Evolutionary conservation across 2,329 filamentous ascomycete genomes (phyloP).

Genomic region (Hypoxylon sp.): DNA sequence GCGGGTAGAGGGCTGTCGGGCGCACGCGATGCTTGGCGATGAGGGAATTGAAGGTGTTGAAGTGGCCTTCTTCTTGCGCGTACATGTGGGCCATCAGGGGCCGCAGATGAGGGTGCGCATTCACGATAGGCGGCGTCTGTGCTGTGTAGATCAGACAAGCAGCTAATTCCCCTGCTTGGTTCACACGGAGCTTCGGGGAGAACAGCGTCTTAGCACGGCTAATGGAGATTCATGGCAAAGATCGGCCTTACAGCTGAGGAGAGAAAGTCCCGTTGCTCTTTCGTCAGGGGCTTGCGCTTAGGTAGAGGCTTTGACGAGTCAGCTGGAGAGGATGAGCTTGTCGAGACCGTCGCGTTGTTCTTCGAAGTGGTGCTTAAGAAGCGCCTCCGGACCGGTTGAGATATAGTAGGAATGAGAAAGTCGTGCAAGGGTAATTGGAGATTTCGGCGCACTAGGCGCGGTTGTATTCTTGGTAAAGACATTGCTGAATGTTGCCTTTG

Average conservation of each 20-base stretch:
- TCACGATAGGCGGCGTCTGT: constrained; percentile 84
- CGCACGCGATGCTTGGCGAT: constrained; percentile 89
- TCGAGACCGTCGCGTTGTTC: constrained; percentile 42
- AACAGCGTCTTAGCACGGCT: constrained; percentile 16
- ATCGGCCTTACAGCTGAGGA: constrained; percentile 72
- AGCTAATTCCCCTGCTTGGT: constrained; percentile 97
- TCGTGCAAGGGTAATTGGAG: constrained; percentile 51
- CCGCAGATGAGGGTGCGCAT: constrained; percentile 86
- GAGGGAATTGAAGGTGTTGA: constrained; percentile 85
- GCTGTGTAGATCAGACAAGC: constrained; percentile 93
- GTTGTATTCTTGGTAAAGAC: constrained; percentile 41
- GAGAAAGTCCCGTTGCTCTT: constrained; percentile 79
- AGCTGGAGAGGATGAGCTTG: constrained; percentile 46
- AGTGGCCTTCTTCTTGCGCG: constrained; percentile 91
- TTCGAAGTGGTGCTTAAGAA: constrained; percentile 44
- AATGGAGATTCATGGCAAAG: constrained; percentile 1
- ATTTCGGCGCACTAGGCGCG: constrained; percentile 43
- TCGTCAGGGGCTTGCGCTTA: constrained; percentile 71
- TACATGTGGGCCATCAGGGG: constrained; percentile 98
- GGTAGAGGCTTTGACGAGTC: constrained; percentile 55
- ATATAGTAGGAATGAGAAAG: constrained; percentile 56
- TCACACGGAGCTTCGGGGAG: constrained; percentile 82
- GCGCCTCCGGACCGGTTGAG: constrained; percentile 43
- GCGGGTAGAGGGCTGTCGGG: constrained; percentile 90
- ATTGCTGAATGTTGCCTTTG: constrained; percentile 35